Evolutionary conservation across 176 grass and related monocot genomes (phyloP).

Genomic region (Phoenix roebelenii): DNA sequence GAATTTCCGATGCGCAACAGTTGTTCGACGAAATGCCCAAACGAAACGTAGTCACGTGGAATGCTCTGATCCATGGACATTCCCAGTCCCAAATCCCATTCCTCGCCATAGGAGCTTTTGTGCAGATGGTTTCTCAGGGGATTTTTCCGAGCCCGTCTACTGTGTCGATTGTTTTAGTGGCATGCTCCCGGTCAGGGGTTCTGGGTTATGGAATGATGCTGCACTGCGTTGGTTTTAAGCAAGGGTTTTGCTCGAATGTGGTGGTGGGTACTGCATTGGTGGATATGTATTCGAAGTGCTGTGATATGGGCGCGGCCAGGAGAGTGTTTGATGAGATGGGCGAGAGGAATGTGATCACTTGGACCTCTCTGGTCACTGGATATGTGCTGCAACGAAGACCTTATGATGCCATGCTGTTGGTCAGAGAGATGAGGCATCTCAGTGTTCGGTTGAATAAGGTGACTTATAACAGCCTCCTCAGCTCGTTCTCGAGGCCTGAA

Average conservation of each 20-base stretch:
- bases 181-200: constrained; percentile 1
- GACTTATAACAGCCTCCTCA: constrained; percentile 32
- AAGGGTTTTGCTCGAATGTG: constrained; percentile 3
- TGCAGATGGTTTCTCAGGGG: background rate
- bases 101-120: background rate
- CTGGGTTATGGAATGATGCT: constrained; percentile 2
- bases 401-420: constrained; percentile 17
- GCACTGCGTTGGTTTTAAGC: constrained; percentile 5
- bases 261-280: constrained; percentile 7
- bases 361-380: constrained; percentile 1
- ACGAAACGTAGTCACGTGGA: constrained; percentile 23
- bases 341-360: constrained; percentile 11
- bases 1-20: background rate
- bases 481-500: constrained; percentile 4
- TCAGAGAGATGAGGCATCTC: constrained; percentile 20
- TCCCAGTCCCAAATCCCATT: background rate
- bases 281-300: constrained; percentile 7
- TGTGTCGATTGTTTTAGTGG: constrained; percentile 2
- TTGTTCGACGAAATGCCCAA: constrained; percentile 35
- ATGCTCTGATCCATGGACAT: constrained; percentile 1
- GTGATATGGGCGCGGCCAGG: constrained; percentile 2
- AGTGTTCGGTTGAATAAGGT: constrained; percentile 16
- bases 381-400: background rate
- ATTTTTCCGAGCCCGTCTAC: background rate
- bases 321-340: constrained; percentile 8